Evolutionary conservation across 768 basidiomycete species (phyloP), one percentile per base, ranked within the genome.

Genomic region (Kwoniella shandongensis): DNA sequence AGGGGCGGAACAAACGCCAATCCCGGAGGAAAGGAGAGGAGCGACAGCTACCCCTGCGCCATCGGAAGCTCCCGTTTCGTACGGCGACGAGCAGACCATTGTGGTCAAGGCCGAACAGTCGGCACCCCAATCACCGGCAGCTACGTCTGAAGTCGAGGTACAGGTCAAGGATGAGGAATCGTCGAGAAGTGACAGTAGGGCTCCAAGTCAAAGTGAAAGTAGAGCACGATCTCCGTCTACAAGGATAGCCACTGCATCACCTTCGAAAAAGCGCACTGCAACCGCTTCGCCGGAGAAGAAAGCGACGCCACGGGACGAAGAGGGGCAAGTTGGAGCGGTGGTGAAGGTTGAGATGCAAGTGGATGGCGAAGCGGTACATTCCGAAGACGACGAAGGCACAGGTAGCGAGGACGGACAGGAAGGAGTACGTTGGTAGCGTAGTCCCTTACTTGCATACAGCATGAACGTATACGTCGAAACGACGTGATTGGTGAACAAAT

Each of bases 381-480:
- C n/a, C 26, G 22, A 0, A 27, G 15, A 30, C 11, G 41, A 20
- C 17, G 35, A 50, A 44, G 26, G 29, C 23, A 22, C 20, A 22
- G 25, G 25, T 20, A 32, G 29, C 3, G 53, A 54, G 25, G 53
- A 54, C 35, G 53, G 23, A 17, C 22, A 54, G 15, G 53, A 46
- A 23, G 53, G 53, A 12, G 53, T 54, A 10, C 23, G 26, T n/a
- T 54, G 53, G 53, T 54, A 29, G 22, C n/a, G n/a, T n/a, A n/a
- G n/a, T n/a, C n/a, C n/a, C n/a, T n/a, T n/a, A n/a, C n/a, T n/a
- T n/a, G n/a, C n/a, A n/a, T n/a, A n/a, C n/a, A n/a, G n/a, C n/a
- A n/a, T n/a, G n/a, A n/a, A n/a, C n/a, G n/a, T n/a, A n/a, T n/a
- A n/a, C n/a, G n/a, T n/a, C n/a, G n/a, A n/a, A n/a, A n/a, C n/a